Evolutionary conservation across 805 yeast species (phyloP).

Genomic region (Candida palmyrensis): DNA sequence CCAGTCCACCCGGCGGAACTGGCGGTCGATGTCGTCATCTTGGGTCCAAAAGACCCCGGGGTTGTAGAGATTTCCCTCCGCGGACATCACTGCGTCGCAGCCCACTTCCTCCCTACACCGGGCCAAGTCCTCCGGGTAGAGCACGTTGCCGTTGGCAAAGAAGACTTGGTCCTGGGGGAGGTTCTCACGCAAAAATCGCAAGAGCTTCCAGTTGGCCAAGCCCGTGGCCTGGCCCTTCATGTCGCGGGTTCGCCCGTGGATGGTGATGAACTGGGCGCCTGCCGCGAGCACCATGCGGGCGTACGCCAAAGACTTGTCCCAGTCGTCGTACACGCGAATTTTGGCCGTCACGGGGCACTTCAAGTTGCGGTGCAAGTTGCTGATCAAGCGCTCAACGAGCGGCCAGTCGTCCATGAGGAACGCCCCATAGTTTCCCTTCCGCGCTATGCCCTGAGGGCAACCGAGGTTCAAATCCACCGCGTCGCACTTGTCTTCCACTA

Average conservation of each 20-base stretch:
- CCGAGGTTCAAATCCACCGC: conserved; percentile 96
- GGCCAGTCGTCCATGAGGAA: conserved; percentile 98
- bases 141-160: conserved; percentile 91
- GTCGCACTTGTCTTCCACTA: conserved; percentile 80
- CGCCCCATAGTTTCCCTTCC: conserved; percentile 91
- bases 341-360: conserved; percentile 92
- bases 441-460: conserved; percentile 97
- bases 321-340: conserved; percentile 82
- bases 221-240: conserved; percentile 98
- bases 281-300: conserved; percentile 86
- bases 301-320: conserved; percentile 76
- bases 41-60: conserved; percentile 82
- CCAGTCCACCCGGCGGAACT: conserved; percentile 81
- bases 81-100: conserved; percentile 95
- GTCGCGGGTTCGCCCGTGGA: conserved; percentile 94
- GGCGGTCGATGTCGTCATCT: conserved; percentile 49
- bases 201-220: conserved; percentile 85
- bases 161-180: conserved; percentile 78
- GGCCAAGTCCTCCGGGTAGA: conserved; percentile 78
- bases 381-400: conserved; percentile 65
- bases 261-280: conserved; percentile 92
- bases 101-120: conserved; percentile 59
- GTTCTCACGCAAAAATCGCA: conserved; percentile 71
- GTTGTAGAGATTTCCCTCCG: conserved; percentile 90
- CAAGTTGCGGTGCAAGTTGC: conserved; percentile 66